Conservation (phyloP, 75 land plant genomes). For the Pinus albicaulis region DNA sequence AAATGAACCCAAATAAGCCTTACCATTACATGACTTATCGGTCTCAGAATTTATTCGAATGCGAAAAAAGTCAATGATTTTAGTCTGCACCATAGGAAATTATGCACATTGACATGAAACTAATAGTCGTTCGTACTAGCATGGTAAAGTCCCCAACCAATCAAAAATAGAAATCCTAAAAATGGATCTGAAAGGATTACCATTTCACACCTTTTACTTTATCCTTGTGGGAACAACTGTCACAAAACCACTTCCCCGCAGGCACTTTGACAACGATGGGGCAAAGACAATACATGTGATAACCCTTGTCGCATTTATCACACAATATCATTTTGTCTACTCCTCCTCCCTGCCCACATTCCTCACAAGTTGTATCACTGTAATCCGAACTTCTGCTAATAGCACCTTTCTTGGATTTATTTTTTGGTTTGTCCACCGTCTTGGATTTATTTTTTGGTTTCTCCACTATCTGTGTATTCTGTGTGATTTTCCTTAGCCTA, state of each 20-base stretch:
- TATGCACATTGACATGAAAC: slow-evolving; percentile 7
- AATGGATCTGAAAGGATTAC: background rate
- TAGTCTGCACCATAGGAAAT: slow-evolving; percentile 32
- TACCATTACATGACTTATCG: background rate
- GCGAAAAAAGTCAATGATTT: slow-evolving; percentile 29
- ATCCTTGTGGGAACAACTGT: slow-evolving; percentile 39
- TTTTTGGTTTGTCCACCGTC: background rate
- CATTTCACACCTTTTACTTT: slow-evolving; percentile 4
- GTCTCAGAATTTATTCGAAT: slow-evolving; percentile 12
- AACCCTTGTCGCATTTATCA: slow-evolving; percentile 66
- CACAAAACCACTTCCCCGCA: slow-evolving; percentile 59
- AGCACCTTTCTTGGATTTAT: background rate
- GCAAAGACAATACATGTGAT: slow-evolving; percentile 53
- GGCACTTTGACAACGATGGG: slow-evolving; percentile 61
- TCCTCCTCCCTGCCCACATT: slow-evolving; percentile 44
- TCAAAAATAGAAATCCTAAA: background rate
- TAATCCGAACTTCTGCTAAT: background rate
- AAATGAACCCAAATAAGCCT: background rate
- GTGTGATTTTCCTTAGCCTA: background rate
- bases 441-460: background rate
- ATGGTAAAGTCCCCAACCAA: background rate
- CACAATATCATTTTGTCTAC: slow-evolving; percentile 51
- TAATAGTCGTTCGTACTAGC: background rate
- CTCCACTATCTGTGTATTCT: background rate
- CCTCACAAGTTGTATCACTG: slow-evolving; percentile 23